Evolutionary conservation across 495 filamentous ascomycete genomes (phyloP), one percentile per base, ranked within the genome.

Genomic region (Penicillium canescens): DNA sequence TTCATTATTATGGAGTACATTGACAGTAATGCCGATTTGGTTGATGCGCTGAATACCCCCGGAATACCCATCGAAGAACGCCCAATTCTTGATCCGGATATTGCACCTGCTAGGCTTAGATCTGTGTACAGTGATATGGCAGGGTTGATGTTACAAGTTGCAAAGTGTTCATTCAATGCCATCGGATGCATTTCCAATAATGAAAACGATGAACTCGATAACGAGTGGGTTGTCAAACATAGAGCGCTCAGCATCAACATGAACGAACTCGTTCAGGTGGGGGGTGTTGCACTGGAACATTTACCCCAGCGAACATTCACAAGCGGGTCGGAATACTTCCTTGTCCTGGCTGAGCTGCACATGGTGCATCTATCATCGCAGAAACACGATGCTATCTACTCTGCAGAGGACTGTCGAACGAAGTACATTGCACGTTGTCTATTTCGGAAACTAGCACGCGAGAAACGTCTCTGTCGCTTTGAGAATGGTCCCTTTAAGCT

Each of bases 1-100:
- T 81, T 74, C 54, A 74, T 78, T 40, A 73, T 81, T 46, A 74
- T 77, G 64, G 67, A 74, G 10, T 72, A 72, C 37, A 59, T 77
- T 40, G 52, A 70, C 2, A 56, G 74, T 44, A 40, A 61, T 1
- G 40, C 50, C 6, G 62, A 48, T 16, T 55, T 78, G 20, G 65
- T 65, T 16, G 54, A 67, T 10, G 62, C 65, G 1, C 64, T 78
- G 5, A 55, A 46, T 1, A 67, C 56, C 2, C 66, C 68, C 8
- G 52, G 49, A 9, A 13, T 43, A 2, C 46, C 57, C 1, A 33
- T 40, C 5, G 40, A 55, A 24, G 48, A 65, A 2, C 13, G 52
- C 12, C 61, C 57, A 13, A 51, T 68, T 23, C 44, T 78, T 0
- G 46, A 48, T n/a, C 46, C 46, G 6, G 35, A 26, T 13, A 48